Base-by-base conservation (phyloP, 2,329 filamentous ascomycete genomes). In the Fusarium lateritium region DNA sequence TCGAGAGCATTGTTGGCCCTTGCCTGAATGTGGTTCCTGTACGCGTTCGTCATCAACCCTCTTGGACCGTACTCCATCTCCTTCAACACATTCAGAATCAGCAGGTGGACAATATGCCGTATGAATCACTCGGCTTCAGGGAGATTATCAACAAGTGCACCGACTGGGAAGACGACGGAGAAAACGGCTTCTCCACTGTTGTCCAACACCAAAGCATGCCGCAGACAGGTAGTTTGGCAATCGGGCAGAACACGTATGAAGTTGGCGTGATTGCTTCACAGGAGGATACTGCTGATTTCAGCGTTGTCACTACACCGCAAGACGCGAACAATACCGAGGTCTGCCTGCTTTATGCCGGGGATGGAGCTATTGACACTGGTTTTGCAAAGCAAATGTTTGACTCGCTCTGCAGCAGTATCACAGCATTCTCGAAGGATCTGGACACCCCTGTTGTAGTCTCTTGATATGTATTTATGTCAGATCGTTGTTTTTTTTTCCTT, bases 21-120 rank as follows among this genome's bases (percentile, higher is more conserved):
- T 71, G 68, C 3, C 22, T 71, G 1, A 71, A 71, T 24, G 17
- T 71, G 1, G 54, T 66, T 10, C 68, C 67, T 5, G 68, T 71
- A 3, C 64, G 68, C 19, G 51, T 71, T 7, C 17, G 19, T 7
- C 47, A 56, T 2, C 56, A 62, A 40, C 15, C 28, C 3, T 56
- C 61, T 5, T 65, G 73, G 62, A 81, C 76, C 0, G 80, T 81
- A 1, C 72, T 77, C 0, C 69, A 81, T 28, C 76, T 84, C 17
- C 76, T 83, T 5, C 70, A 61, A 14, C 76, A 78, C 44, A 75
- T 83, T 17, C 82, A 83, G 55, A 74, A 79, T 17, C 82, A 83
- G 58, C 81, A 84, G 15, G 64, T 77, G 5, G 67, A 73, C 8
- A 75, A 72, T 24, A 69, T 76, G 49, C 61, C 70, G 5, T 63